Evolutionary conservation across 441 rosid species (phyloP).

Genomic region (Populus hybrid): DNA sequence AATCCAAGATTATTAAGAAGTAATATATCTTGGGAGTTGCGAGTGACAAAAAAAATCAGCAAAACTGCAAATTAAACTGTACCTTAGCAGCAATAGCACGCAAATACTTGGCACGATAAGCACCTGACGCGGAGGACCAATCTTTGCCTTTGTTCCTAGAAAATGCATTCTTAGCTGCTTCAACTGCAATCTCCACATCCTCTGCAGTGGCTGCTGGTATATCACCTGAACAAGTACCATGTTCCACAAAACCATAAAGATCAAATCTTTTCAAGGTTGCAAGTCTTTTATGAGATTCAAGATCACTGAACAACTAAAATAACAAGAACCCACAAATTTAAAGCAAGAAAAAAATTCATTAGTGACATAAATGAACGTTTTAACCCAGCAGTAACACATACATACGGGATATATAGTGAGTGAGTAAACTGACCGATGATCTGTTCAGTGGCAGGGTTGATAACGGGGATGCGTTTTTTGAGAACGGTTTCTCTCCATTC

Average conservation of each 20-base stretch:
- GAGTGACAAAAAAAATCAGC: no score
- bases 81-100: conserved; percentile 94
- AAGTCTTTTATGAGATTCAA: conserved; percentile 9
- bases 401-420: background rate
- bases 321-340: background rate
- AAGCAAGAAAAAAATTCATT: background rate
- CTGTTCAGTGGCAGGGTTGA: conserved; percentile 83
- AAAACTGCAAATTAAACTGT: no score
- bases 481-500: conserved; percentile 76
- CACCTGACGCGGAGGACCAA: conserved; percentile 80
- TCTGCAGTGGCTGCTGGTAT: conserved; percentile 92
- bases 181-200: conserved; percentile 91
- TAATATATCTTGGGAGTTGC: background rate
- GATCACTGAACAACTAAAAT: background rate
- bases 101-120: conserved; percentile 78
- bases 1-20: background rate
- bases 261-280: no score
- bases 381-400: background rate
- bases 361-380: background rate
- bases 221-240: conserved; percentile 36
- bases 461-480: conserved; percentile 61
- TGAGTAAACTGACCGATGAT: conserved; percentile 50
- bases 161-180: conserved; percentile 76
- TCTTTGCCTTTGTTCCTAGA: conserved; percentile 69
- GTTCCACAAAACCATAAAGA: no score